Conservation (phyloP, 805 yeast species). For the Wickerhamiella dianesei region DNA sequence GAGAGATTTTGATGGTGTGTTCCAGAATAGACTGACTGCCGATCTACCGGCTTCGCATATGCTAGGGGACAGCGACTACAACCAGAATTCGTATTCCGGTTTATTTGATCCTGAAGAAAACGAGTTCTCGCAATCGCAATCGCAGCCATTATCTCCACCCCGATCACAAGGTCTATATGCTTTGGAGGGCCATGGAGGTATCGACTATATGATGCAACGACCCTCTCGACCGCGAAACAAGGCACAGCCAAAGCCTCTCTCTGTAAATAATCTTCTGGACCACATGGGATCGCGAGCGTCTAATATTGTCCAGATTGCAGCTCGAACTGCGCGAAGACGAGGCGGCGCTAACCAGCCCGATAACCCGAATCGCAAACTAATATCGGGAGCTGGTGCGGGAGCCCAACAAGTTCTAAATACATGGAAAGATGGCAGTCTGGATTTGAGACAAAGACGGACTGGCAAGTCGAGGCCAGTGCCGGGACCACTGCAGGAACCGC, state of each 20-base stretch:
- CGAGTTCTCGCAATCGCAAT: conserved; percentile 2
- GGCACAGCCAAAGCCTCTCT: neutral
- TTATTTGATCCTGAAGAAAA: neutral
- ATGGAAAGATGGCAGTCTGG: conserved; percentile 4
- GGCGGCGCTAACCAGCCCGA: neutral
- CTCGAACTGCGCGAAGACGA: conserved; percentile 8
- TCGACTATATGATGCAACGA: conserved; percentile 8
- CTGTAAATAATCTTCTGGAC: neutral
- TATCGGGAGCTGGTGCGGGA: conserved; percentile 3
- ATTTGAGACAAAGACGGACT: neutral
- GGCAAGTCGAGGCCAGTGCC: no score
- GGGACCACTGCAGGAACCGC: no score
- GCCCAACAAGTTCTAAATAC: conserved; percentile 1
- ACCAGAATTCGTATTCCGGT: neutral
- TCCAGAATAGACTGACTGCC: neutral
- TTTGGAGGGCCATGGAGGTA: neutral
- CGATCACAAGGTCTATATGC: neutral
- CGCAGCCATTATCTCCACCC: conserved; percentile 1
- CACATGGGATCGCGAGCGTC: conserved; percentile 4
- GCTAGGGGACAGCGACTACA: neutral
- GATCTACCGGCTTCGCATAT: neutral
- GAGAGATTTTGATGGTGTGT: neutral
- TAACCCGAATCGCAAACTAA: conserved; percentile 2
- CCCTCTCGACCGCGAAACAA: neutral
- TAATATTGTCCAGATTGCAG: conserved; percentile 7